These are phyloP conservation scores for Prunus mira DNA, from an alignment of 306 rosid genomes.

Conservation along the genomic window DNA sequence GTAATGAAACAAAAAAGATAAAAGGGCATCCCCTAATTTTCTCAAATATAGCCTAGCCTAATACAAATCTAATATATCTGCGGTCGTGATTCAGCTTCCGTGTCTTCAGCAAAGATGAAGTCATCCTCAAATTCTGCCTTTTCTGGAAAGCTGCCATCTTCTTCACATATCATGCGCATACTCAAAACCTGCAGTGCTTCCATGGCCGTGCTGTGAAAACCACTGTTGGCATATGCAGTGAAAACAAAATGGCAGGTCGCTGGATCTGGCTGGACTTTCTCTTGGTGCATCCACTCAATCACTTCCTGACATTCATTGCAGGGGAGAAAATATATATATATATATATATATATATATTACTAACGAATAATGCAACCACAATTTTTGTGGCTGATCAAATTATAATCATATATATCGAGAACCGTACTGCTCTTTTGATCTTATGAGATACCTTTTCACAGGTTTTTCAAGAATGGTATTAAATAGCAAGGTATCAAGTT, in stretches of 20 bases:
- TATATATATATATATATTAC: not conserved
- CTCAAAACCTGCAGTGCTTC: conserved; percentile 35
- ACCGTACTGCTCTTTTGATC: not conserved
- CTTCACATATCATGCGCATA: conserved; percentile 35
- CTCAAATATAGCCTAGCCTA: too few relatives aligned
- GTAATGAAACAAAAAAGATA: too few relatives aligned
- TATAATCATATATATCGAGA: not conserved
- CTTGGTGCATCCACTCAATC: conserved; percentile 67
- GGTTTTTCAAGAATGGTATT: conserved; percentile 60
- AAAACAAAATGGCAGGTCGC: conserved; percentile 61
- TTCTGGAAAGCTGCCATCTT: conserved; percentile 31
- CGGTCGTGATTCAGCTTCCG: conserved; percentile 34
- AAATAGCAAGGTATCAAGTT: conserved; percentile 52
- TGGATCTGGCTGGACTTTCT: conserved; percentile 55
- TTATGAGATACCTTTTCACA: conserved; percentile 40
- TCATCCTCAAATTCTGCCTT: conserved; percentile 35
- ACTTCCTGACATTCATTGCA: conserved; percentile 44
- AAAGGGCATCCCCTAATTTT: too few relatives aligned
- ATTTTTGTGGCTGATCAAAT: not conserved
- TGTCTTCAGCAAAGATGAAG: conserved; percentile 52
- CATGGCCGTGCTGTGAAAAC: conserved; percentile 27
- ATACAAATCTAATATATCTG: too few relatives aligned
- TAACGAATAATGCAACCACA: not conserved
- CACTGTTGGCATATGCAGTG: conserved; percentile 23
- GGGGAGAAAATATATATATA: not conserved